Evolutionary conservation across 208 protist genomes (phyloP).

Genomic region (Trypanosoma lewisi): DNA sequence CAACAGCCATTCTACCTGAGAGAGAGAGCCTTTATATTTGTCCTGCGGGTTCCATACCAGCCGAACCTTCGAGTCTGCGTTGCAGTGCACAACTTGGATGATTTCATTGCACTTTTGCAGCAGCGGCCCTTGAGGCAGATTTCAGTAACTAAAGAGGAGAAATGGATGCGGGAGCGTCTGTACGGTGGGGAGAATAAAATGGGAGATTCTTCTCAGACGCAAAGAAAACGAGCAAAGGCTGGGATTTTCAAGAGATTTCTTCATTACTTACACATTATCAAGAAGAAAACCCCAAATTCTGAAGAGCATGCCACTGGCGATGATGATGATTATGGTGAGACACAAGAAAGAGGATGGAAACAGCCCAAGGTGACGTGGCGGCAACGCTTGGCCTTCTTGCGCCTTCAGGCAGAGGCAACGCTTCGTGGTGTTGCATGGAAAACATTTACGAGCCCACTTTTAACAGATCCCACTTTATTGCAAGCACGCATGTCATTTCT

Average conservation of each 20-base stretch:
- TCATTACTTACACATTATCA: conserved; percentile 1
- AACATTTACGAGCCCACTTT: conserved; percentile 46
- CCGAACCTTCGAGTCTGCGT: conserved; percentile 64
- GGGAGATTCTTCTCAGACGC: not conserved
- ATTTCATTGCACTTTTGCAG: conserved; percentile 56
- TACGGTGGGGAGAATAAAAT: conserved; percentile 16
- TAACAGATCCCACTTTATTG: conserved; percentile 51
- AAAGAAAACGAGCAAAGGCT: not conserved
- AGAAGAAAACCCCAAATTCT: not conserved
- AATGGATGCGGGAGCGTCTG: conserved; percentile 34
- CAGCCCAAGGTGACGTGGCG: conserved; percentile 47
- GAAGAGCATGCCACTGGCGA: too few species aligned
- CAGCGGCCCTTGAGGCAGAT: conserved; percentile 34
- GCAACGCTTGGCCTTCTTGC: conserved; percentile 36
- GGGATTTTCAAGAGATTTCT: conserved; percentile 9
- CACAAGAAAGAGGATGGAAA: conserved; percentile 33
- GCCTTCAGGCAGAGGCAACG: conserved; percentile 34
- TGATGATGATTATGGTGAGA: conserved; percentile 15
- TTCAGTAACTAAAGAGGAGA: conserved; percentile 37
- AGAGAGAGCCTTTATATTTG: conserved; percentile 56
- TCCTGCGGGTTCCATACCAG: conserved; percentile 58
- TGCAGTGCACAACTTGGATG: conserved; percentile 66
- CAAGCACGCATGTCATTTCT: conserved; percentile 54
- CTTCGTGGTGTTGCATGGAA: conserved; percentile 19
- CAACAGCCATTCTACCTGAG: conserved; percentile 64